Percentiles rank a stretch among this genome's conserved stretches.
Conservation (phyloP, 768 basidiomycete species). For the Dendrothele bispora region DNA sequence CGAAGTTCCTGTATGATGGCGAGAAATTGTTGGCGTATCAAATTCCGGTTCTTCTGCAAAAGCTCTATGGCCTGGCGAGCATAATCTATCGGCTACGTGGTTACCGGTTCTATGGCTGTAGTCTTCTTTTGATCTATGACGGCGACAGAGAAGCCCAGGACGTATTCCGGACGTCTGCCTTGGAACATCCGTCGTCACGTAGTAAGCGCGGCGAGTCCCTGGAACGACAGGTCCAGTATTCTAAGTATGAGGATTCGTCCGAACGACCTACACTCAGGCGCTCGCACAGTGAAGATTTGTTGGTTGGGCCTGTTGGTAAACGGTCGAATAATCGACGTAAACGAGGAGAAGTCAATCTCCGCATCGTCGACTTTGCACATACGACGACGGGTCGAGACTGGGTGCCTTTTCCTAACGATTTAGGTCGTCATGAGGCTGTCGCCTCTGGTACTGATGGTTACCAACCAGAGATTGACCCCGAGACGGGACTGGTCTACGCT, state of each 20-base stretch:
- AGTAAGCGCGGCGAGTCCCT: conserved; percentile 79
- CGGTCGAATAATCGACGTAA: conserved; percentile 67
- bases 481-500: conserved; percentile 83
- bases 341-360: conserved; percentile 88
- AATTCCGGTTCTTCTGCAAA: conserved; percentile 87
- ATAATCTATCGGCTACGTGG: conserved; percentile 89
- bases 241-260: conserved; percentile 39
- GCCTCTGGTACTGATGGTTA: conserved; percentile 71
- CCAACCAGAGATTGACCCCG: conserved; percentile 77
- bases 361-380: conserved; percentile 98
- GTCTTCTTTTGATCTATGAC: conserved; percentile 95
- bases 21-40: conserved; percentile 83
- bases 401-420: conserved; percentile 58
- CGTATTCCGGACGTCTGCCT: conserved; percentile 56
- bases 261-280: conserved; percentile 58
- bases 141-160: conserved; percentile 90
- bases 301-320: conserved; percentile 64
- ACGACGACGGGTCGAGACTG: conserved; percentile 96
- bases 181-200: conserved; percentile 66
- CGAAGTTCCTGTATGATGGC: conserved; percentile 85
- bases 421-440: conserved; percentile 36
- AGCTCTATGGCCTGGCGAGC: conserved; percentile 89
- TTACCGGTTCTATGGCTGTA: conserved; percentile 99
- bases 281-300: conserved; percentile 78
- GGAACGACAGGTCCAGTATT: conserved; percentile 49